Conservation (phyloP, 2,329 filamentous ascomycete species). For the Diaporthe capsici region DNA sequence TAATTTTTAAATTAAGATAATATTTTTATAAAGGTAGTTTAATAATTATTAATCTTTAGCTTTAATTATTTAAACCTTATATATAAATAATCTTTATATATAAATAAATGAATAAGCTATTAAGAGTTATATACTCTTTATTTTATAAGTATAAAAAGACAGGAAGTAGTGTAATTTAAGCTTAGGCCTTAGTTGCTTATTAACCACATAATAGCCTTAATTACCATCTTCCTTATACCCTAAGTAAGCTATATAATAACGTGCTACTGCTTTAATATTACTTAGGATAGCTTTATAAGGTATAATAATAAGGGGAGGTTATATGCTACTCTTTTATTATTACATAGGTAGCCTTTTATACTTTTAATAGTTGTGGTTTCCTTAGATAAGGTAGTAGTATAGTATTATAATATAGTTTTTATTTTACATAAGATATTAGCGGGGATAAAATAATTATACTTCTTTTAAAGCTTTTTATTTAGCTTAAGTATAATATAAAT, state of each 20-base stretch:
- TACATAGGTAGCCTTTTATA: not conserved
- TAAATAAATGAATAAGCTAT: not conserved
- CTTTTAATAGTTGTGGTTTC: not conserved
- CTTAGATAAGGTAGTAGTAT: not conserved
- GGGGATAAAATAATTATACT: not conserved
- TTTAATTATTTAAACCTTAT: not conserved
- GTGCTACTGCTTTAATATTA: not conserved
- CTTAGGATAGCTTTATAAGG: not conserved
- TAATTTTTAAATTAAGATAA: not conserved
- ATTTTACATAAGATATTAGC: not conserved
- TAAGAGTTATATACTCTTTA: not conserved
- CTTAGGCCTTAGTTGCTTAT: not conserved
- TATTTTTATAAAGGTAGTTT: not conserved
- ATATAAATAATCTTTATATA: not conserved
- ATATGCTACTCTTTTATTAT: not conserved
- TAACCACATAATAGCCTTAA: not conserved
- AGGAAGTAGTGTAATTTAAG: not conserved
- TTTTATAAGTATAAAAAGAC: not conserved
- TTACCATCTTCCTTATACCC: not conserved
- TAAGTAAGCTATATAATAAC: not conserved
- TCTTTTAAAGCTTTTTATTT: too few relatives aligned
- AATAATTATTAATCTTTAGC: not conserved
- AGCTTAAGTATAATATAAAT: too few relatives aligned
- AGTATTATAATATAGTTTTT: not conserved
- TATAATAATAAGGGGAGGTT: not conserved